Percentiles rank a stretch among this genome's conserved stretches.
Evolutionary conservation across 306 rosid species (phyloP).

Genomic region (Alnus glutinosa): DNA sequence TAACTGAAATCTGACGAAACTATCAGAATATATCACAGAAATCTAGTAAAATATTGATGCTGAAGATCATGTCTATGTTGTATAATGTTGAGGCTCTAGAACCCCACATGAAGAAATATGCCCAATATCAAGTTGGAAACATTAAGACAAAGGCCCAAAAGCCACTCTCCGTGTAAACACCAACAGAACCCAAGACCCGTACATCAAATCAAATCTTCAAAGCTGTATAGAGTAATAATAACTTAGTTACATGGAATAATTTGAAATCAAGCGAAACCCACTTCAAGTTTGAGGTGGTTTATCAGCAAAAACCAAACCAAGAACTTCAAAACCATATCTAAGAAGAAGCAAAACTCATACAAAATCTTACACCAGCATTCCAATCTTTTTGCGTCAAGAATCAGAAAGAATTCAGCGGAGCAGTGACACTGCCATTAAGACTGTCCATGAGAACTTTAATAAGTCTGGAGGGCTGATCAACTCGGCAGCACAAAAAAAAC

Average conservation of each 20-base stretch:
- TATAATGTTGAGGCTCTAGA: conserved; percentile 36
- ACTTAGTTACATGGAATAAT: conserved; percentile 13
- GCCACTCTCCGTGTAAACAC: conserved; percentile 82
- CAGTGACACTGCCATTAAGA: conserved; percentile 33
- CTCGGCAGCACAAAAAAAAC: conserved; percentile 26
- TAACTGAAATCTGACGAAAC: conserved; percentile 72
- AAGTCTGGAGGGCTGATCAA: conserved; percentile 29
- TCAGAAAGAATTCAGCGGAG: conserved; percentile 32
- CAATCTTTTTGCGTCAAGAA: conserved; percentile 19
- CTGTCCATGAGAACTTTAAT: conserved; percentile 34
- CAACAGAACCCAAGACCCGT: conserved; percentile 66
- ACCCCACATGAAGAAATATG: conserved; percentile 53
- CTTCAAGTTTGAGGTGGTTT: conserved; percentile 28
- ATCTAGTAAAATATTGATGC: conserved; percentile 57
- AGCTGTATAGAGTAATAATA: conserved; percentile 27
- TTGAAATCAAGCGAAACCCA: conserved; percentile 16
- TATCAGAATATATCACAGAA: conserved; percentile 60
- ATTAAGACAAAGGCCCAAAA: conserved; percentile 56
- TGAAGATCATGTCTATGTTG: conserved; percentile 54
- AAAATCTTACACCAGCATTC: conserved; percentile 27
- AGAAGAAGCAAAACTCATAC: conserved; percentile 23
- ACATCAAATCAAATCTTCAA: conserved; percentile 28
- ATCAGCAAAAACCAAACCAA: conserved; percentile 26
- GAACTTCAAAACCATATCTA: conserved; percentile 17
- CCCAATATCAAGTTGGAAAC: conserved; percentile 40